Percentiles rank a stretch among this genome's conserved stretches.
Evolutionary conservation across 768 basidiomycete species (phyloP).

Genomic region (Astraeus odoratus): DNA sequence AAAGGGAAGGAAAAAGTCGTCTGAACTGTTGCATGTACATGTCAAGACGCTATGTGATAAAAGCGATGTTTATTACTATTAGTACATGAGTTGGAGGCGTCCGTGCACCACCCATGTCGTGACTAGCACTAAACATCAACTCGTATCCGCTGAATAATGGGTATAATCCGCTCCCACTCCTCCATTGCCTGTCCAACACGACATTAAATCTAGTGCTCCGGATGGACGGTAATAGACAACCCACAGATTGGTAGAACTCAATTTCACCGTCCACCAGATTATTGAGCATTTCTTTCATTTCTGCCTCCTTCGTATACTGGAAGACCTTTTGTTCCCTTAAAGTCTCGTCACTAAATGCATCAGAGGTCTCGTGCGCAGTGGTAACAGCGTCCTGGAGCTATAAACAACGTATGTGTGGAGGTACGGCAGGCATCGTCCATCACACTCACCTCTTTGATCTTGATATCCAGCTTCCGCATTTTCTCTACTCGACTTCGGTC

Average conservation of each 20-base stretch:
- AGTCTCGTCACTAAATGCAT: slow-evolving; percentile 95
- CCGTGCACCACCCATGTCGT: slow-evolving; percentile 10
- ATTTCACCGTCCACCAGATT: slow-evolving; percentile 92
- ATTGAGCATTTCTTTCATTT: slow-evolving; percentile 94
- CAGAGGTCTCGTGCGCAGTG: slow-evolving; percentile 90
- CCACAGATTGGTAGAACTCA: slow-evolving; percentile 83
- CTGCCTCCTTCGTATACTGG: slow-evolving; percentile 83
- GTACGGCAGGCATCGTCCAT: background rate
- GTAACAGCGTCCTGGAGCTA: slow-evolving; percentile 96
- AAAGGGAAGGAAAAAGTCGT: slow-evolving; percentile 9
- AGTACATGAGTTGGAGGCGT: slow-evolving; percentile 5
- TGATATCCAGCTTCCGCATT: slow-evolving; percentile 86
- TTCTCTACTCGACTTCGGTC: slow-evolving; percentile 89
- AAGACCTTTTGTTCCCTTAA: slow-evolving; percentile 86
- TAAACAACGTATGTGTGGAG: background rate
- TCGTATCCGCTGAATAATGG: slow-evolving; percentile 87
- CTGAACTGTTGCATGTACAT: slow-evolving; percentile 1
- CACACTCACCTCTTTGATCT: slow-evolving; percentile 83
- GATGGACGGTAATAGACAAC: slow-evolving; percentile 11
- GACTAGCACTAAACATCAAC: slow-evolving; percentile 66
- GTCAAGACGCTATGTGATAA: background rate
- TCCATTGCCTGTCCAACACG: slow-evolving; percentile 68
- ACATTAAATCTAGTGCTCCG: slow-evolving; percentile 4
- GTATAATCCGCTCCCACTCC: slow-evolving; percentile 95
- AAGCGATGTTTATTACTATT: slow-evolving; percentile 5